A percentile compares a stretch with the other conserved stretches of the same genome.
These are phyloP conservation scores for Aureobasidium sp. DNA, from an alignment of 2,329 filamentous ascomycete genomes.

Conservation along the genomic window DNA sequence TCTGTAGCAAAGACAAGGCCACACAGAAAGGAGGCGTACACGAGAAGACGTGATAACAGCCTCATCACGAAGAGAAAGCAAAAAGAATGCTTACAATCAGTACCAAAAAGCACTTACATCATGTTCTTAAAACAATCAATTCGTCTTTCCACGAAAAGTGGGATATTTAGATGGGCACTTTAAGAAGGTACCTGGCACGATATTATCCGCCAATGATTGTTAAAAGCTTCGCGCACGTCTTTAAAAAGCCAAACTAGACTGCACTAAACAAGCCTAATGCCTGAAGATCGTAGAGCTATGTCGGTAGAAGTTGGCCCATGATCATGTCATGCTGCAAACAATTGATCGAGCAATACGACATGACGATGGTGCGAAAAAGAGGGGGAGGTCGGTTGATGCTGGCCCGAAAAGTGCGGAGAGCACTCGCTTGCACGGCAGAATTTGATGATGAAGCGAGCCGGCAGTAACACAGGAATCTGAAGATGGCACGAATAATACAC, in stretches of 20 bases:
- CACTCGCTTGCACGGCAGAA: neutral
- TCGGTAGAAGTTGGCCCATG: neutral
- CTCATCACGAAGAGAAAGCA: neutral
- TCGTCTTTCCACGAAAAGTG: no score
- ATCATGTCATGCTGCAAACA: neutral
- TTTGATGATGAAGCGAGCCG: neutral
- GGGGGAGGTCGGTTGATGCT: neutral
- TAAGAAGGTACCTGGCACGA: neutral
- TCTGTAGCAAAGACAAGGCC: conserved; percentile 2
- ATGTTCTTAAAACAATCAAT: no score
- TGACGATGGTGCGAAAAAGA: neutral
- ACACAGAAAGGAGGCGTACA: neutral
- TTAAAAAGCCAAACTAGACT: neutral
- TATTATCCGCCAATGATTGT: conserved; percentile 11
- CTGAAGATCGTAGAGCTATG: neutral
- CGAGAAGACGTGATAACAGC: neutral
- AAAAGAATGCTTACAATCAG: neutral
- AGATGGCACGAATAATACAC: no score
- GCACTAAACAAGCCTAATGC: neutral
- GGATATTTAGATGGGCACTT: no score
- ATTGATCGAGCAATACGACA: neutral
- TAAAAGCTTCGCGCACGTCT: neutral
- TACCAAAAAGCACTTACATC: neutral
- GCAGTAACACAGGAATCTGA: no score
- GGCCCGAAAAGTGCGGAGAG: neutral